A percentile compares a stretch with the other conserved stretches of the same genome.
phyloP scores from a whole-genome alignment of 2,329 filamentous ascomycete genomes.

The Aspergillus hiratsukae region DNA sequence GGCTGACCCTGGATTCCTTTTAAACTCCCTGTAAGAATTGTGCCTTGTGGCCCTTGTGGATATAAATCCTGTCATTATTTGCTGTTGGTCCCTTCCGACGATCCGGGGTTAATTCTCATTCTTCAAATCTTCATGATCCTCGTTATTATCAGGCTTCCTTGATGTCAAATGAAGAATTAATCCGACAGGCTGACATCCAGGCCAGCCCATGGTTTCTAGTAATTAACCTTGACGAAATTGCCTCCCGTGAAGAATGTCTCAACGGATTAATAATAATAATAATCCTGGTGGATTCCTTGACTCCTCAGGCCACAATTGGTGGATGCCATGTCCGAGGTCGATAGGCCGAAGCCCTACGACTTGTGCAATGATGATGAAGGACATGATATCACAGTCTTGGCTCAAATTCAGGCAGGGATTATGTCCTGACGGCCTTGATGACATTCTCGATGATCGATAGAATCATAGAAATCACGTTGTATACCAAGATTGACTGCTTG shows the following conservation, averaged over 20 bases:
- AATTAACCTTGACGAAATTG: background rate
- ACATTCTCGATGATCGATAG: background rate
- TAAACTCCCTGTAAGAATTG: no score
- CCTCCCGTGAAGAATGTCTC: background rate
- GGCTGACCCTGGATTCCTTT: no score
- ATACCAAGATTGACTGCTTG: background rate
- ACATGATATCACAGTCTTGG: background rate
- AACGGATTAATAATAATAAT: background rate
- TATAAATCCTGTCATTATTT: background rate
- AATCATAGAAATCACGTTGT: background rate
- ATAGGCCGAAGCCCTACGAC: background rate
- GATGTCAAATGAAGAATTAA: no score
- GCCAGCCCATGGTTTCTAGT: no score
- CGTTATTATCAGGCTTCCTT: no score
- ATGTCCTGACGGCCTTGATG: background rate
- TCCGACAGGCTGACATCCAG: no score
- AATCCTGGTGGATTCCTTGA: no score
- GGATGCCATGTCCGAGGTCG: background rate
- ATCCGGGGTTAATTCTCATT: constrained; percentile 1
- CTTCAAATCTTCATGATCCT: no score
- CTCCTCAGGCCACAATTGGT: background rate
- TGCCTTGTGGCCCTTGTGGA: background rate
- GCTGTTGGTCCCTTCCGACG: constrained; percentile 2
- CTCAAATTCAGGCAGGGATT: background rate
- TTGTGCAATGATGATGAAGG: background rate